A percentile compares a stretch with the other conserved stretches of the same genome.
These are phyloP conservation scores for Salix udensis DNA, from an alignment of 345 rosid genomes.

Conservation along the genomic window DNA sequence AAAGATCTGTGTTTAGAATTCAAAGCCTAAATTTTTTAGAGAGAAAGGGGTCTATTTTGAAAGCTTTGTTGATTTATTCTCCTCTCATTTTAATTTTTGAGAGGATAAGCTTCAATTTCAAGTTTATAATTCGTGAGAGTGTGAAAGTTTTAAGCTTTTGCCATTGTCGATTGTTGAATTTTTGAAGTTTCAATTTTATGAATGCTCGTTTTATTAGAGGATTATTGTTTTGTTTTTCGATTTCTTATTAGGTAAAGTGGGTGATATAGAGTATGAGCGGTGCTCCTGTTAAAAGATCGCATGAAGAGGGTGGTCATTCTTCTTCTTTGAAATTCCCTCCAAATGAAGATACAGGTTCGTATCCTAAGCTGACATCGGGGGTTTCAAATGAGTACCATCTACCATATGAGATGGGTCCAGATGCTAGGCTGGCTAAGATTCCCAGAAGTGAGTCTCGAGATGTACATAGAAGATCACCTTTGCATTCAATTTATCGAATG, in stretches of 20 bases:
- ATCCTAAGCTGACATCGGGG: constrained; percentile 54
- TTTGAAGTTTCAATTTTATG: neutral
- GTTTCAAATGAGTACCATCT: constrained; percentile 52
- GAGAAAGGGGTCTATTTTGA: neutral
- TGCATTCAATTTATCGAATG: constrained; percentile 54
- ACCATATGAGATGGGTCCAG: constrained; percentile 51
- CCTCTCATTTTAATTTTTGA: neutral
- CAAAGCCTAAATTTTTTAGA: neutral
- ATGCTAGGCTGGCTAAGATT: constrained; percentile 56
- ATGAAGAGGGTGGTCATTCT: constrained; percentile 73
- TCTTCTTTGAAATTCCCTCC: constrained; percentile 58
- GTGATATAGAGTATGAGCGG: constrained; percentile 16
- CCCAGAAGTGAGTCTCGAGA: constrained; percentile 72
- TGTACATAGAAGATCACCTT: constrained; percentile 74
- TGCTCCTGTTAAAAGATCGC: constrained; percentile 55
- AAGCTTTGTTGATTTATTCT: neutral
- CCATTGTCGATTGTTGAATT: neutral
- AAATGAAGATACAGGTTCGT: constrained; percentile 59
- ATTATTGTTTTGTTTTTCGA: neutral
- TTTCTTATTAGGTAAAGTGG: neutral
- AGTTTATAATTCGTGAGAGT: neutral
- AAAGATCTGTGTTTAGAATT: neutral
- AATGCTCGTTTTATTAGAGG: neutral
- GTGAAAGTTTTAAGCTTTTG: neutral
- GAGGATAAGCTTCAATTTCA: neutral